Evolutionary conservation across 257 asterid species (phyloP).

Genomic region (Nicotiana tomentosiformis): DNA sequence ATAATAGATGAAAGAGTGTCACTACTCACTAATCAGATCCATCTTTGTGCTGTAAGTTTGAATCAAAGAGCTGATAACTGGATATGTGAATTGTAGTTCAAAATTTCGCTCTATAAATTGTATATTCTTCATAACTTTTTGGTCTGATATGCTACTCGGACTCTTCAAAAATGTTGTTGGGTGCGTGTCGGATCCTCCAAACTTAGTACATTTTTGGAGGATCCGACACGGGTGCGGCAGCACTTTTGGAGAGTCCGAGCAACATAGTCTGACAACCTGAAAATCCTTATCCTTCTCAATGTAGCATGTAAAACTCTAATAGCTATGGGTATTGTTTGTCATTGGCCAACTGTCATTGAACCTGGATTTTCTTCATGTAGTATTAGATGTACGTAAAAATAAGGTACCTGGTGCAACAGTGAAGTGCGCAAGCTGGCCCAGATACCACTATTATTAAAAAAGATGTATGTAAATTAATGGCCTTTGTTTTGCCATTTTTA

Average conservation of each 20-base stretch:
- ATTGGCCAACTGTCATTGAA: background rate
- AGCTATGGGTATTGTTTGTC: background rate
- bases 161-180: too few species aligned
- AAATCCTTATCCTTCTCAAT: background rate
- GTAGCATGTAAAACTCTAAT: background rate
- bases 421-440: too few species aligned
- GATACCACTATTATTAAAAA: background rate
- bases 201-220: too few species aligned
- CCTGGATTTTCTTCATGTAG: background rate
- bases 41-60: background rate
- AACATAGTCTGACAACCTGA: background rate
- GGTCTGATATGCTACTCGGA: background rate
- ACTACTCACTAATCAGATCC: background rate
- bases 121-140: background rate
- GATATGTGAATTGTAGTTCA: background rate
- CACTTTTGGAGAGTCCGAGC: too few species aligned
- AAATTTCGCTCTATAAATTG: background rate
- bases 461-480: background rate
- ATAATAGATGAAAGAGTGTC: background rate
- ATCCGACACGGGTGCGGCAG: too few species aligned
- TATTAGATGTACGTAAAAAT: background rate
- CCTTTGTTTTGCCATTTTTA: background rate
- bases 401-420: too few species aligned
- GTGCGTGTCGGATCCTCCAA: too few species aligned
- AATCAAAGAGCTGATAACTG: background rate